Base-by-base conservation (phyloP, 75 land plant genomes). In the Chamaecyparis obtusa region DNA sequence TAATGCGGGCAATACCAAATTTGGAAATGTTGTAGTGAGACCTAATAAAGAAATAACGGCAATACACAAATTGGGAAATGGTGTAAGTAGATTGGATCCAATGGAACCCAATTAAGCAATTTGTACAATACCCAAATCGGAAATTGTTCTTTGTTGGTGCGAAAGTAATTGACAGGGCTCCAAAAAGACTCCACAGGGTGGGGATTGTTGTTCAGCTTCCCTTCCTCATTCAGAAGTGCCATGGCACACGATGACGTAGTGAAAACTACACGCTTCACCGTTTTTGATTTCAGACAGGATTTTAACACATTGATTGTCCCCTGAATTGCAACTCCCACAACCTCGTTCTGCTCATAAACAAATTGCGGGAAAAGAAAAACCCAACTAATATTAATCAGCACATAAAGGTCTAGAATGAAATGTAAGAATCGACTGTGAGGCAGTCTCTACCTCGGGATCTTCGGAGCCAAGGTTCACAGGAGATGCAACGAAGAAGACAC, bases 401-500 rank as follows among this genome's bases (percentile, higher is more conserved):
- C 2, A 39, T 39, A 39, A 39, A 39, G n/a, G 41, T 39, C n/a
- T n/a, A n/a, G n/a, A n/a, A n/a, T n/a, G n/a, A 74, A 30, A 30
- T 2, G 16, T 33, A 10, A 30, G 15, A 74, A 74, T 74, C 33
- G 37, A 13, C 7, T 37, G 5, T 36, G 36, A 17, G 0, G 19
- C 21, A 57, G 6, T 77, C 0, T 9, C 51, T 74, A 91, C 92
- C 89, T 91, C 69, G 32, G 77, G 77, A 33, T 74, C 33, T 33
- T 74, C 9, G 37, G 77, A 30, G 32, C 13, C 77, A 7, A 33
- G 9, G 15, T 7, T 11, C 77, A 74, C 33, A 9, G 96, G 96
- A 33, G 96, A 92, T 49, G 96, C 96, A 15, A 94, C 94, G 83
- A 94, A 95, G 57, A 94, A 95, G 86, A 95, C 96, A 33, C 92